Percentiles rank a stretch among this genome's conserved stretches.
These are phyloP conservation scores for Backusella sp. DNA, from an alignment of 192 early-diverging fungal genomes.

Conservation along the genomic window DNA sequence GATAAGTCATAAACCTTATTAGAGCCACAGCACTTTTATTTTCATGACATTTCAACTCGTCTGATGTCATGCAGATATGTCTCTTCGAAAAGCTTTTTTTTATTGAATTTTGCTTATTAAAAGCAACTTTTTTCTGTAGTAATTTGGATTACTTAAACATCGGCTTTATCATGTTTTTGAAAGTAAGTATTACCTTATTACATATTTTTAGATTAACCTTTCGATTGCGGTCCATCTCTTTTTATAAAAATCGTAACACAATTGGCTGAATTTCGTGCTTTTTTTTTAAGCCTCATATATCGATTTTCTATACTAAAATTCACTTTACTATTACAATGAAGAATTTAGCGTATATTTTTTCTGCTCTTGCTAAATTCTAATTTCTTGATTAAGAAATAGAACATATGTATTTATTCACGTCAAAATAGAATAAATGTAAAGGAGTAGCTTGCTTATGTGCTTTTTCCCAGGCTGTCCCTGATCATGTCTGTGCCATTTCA, in stretches of 20 bases:
- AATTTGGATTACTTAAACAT: background rate
- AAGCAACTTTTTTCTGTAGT: background rate
- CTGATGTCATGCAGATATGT: background rate
- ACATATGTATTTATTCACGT: background rate
- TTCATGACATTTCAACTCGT: background rate
- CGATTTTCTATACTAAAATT: background rate
- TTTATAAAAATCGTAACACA: background rate
- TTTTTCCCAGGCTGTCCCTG: background rate
- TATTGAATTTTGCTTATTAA: background rate
- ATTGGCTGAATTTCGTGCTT: background rate
- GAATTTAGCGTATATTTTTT: background rate
- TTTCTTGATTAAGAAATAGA: background rate
- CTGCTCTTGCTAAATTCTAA: background rate
- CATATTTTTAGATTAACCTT: background rate
- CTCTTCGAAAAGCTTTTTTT: background rate
- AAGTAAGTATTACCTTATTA: background rate
- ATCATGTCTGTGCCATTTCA: background rate
- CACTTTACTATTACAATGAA: background rate
- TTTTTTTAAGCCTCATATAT: slow-evolving; percentile 2
- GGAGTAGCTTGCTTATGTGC: background rate
- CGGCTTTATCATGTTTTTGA: background rate
- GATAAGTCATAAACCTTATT: background rate
- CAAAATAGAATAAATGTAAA: background rate
- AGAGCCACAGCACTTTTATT: background rate
- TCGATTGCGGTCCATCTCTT: background rate